Percentiles rank a stretch among this genome's conserved stretches.
Evolutionary conservation across 78 protist species (phyloP).

Genomic region (Ministeria vibrans): DNA sequence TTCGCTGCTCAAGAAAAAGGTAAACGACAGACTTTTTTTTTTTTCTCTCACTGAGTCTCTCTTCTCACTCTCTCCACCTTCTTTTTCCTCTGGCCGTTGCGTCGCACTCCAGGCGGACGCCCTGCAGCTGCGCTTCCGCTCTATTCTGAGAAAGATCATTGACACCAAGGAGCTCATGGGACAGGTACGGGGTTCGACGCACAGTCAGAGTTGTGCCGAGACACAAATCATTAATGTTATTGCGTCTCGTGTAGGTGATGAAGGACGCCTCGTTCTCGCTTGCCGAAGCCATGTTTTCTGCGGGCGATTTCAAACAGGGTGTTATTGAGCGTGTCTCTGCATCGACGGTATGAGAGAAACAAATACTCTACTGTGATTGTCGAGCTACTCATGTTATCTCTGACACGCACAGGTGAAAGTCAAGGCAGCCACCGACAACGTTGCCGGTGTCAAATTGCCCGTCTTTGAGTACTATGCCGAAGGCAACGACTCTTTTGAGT

Average conservation of each 20-base stretch:
- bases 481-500: slow-evolving; percentile 23
- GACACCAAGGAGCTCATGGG: slow-evolving; percentile 62
- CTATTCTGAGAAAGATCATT: slow-evolving; percentile 49
- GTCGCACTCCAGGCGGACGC: too few species aligned
- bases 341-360: neutral
- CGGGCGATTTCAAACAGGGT: slow-evolving; percentile 66
- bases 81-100: too few species aligned
- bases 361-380: too few species aligned
- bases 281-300: slow-evolving; percentile 69
- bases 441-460: slow-evolving; percentile 93
- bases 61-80: too few species aligned
- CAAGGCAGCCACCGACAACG: slow-evolving; percentile 60
- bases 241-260: too few species aligned
- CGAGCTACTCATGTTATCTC: too few species aligned
- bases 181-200: too few species aligned
- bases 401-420: too few species aligned
- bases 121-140: slow-evolving; percentile 72
- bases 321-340: slow-evolving; percentile 47
- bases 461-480: slow-evolving; percentile 45
- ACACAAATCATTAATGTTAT: too few species aligned
- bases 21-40: too few species aligned
- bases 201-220: too few species aligned
- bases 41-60: too few species aligned
- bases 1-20: slow-evolving; percentile 89
- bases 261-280: slow-evolving; percentile 66